A percentile compares a stretch with the other conserved stretches of the same genome.
Evolutionary conservation across 2,329 filamentous ascomycete species (phyloP).

Genomic region (Exophiala sideris): DNA sequence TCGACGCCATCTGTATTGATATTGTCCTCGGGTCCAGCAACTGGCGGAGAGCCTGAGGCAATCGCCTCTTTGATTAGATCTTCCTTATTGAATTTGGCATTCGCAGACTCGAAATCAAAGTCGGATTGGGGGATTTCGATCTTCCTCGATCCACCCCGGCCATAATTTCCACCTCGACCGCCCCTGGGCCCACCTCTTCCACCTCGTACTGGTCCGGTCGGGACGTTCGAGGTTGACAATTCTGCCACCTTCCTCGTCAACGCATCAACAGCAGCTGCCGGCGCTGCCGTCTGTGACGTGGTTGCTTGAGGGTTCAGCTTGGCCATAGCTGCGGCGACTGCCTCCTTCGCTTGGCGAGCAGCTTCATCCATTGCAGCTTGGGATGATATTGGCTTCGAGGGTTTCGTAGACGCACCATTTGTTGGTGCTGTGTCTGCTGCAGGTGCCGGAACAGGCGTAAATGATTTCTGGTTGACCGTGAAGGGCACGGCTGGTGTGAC

Average conservation of each 20-base stretch:
- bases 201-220: slow-evolving; percentile 37
- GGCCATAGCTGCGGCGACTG: slow-evolving; percentile 51
- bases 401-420: slow-evolving; percentile 31
- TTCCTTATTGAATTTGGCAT: slow-evolving; percentile 86
- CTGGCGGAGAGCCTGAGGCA: slow-evolving; percentile 68
- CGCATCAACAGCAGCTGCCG: slow-evolving; percentile 38
- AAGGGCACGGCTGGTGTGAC: slow-evolving; percentile 47
- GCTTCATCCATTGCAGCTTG: slow-evolving; percentile 44
- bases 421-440: slow-evolving; percentile 31
- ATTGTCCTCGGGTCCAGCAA: slow-evolving; percentile 49
- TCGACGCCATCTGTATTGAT: slow-evolving; percentile 35
- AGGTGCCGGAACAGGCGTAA: slow-evolving; percentile 34
- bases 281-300: slow-evolving; percentile 32
- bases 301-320: slow-evolving; percentile 38
- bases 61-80: slow-evolving; percentile 86
- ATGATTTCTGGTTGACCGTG: slow-evolving; percentile 35
- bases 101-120: slow-evolving; percentile 84
- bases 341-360: slow-evolving; percentile 48
- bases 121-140: slow-evolving; percentile 87
- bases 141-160: slow-evolving; percentile 52
- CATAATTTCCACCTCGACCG: slow-evolving; percentile 40
- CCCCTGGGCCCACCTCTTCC: slow-evolving; percentile 43
- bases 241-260: slow-evolving; percentile 46
- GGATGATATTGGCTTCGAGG: slow-evolving; percentile 24
- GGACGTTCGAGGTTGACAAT: slow-evolving; percentile 41